Percentiles rank a stretch among this genome's conserved stretches.
These are phyloP conservation scores for Leishmania gerbilli DNA, from an alignment of 208 protist genomes.

Conservation along the genomic window DNA sequence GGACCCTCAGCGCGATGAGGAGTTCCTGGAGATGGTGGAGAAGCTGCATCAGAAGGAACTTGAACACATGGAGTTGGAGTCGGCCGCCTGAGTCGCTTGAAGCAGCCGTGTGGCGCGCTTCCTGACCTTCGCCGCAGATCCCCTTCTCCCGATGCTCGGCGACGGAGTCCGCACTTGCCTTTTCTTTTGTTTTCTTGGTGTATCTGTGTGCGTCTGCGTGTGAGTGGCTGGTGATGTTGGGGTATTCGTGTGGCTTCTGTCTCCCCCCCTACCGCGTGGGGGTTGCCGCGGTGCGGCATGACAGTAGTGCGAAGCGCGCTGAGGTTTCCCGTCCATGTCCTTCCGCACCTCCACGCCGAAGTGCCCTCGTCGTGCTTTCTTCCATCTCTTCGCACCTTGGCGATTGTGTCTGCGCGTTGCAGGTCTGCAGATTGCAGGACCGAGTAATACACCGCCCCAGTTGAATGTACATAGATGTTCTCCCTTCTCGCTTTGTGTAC, in stretches of 20 bases:
- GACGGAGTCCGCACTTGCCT: not conserved
- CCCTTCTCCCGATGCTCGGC: not conserved
- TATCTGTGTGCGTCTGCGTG: not conserved
- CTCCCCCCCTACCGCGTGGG: not conserved
- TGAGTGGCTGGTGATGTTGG: not conserved
- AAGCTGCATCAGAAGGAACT: conserved; percentile 53
- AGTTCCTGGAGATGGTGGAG: conserved; percentile 76
- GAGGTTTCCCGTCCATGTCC: not conserved
- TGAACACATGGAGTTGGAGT: conserved; percentile 46
- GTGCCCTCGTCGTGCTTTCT: not conserved
- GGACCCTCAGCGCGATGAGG: conserved; percentile 58
- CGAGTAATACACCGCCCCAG: not conserved
- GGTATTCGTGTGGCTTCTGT: not conserved
- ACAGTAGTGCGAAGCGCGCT: not conserved
- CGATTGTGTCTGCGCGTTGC: not conserved
- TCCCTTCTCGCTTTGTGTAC: not conserved
- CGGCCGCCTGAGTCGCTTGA: not conserved
- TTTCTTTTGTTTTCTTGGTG: not conserved
- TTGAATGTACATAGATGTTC: not conserved
- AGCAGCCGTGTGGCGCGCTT: not conserved
- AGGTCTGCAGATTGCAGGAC: not conserved
- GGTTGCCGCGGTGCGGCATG: not conserved
- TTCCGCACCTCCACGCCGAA: not conserved
- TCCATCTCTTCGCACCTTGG: not conserved
- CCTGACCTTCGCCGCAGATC: not conserved